Base-by-base conservation (phyloP, 805 yeast species). In the baker's yeast (Saccharomyces cerevisiae) region DNA sequence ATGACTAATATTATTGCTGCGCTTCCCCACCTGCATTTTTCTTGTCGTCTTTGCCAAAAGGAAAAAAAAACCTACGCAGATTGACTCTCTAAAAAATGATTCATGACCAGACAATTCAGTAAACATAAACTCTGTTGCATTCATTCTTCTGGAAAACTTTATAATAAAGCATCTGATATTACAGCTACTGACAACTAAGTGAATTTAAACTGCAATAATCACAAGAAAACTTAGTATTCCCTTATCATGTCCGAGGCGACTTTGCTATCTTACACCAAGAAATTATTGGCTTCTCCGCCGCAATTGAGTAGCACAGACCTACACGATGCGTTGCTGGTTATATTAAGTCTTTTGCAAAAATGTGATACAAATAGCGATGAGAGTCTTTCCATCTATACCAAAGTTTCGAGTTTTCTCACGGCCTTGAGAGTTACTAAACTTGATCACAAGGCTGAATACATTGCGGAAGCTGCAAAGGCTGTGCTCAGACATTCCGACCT, bases 391-490 rank as follows among this genome's bases (percentile, higher is more conserved):
- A 32, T 21, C 5, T 56, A 85, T 51, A 75, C 88, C 30, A 95
- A 89, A 65, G 75, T 83, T 11, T 83, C 92, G 0, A 80, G 94
- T 9, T 91, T 94, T 65, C 76, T 94, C 54, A 84, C 95, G 0
- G 89, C 87, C 0, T 73, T 94, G 50, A 79, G 94, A 61, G 69
- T 84, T 47, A 79, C 81, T 30, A 88, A 88, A 1, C 71, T 91
- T 6, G 98, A 94, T 64, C 90, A 87, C 59, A 77, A 85, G 51
- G 83, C 97, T 0, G 87, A 81, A 36, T 88, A 74, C 67, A 87
- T 94, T 46, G 91, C 97, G 3, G 84, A 88, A 8, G 97, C 97
- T 0, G 97, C 89, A 0, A 73, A 75, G 22, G 83, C 94, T 1
- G 80, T 92, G 27, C 72, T 87, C 56, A 80, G 81, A 61, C 84